Evolutionary conservation across 2,329 filamentous ascomycete genomes (phyloP).

Genomic region (Neonectria coccinea): DNA sequence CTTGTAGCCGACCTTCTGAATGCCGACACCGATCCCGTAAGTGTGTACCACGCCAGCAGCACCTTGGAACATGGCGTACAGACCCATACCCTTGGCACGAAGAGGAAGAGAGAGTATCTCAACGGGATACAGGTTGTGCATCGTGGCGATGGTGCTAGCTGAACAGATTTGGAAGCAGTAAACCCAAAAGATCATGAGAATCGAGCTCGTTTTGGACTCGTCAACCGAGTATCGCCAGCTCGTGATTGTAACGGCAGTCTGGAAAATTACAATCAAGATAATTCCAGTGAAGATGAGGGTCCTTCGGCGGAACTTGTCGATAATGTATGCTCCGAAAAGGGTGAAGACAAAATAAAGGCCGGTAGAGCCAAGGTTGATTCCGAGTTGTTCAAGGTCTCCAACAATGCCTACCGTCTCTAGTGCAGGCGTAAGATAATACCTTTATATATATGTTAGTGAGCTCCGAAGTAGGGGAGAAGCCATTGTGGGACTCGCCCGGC

Average conservation of each 20-base stretch:
- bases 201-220: conserved; percentile 10
- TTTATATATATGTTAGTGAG: conserved; percentile 1
- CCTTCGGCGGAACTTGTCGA: conserved; percentile 37
- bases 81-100: conserved; percentile 40
- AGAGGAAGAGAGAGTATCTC: conserved; percentile 38
- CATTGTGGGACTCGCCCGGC: too few species aligned
- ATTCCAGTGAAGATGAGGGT: conserved; percentile 39
- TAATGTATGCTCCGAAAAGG: conserved; percentile 35
- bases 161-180: conserved; percentile 39
- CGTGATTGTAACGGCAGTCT: conserved; percentile 40
- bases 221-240: conserved; percentile 30
- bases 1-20: conserved; percentile 36
- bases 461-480: too few species aligned
- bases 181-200: conserved; percentile 38
- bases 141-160: conserved; percentile 42
- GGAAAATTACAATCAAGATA: conserved; percentile 33
- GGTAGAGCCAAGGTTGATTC: conserved; percentile 36
- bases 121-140: conserved; percentile 42
- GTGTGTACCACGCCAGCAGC: conserved; percentile 40
- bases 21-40: conserved; percentile 40
- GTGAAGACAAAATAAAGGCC: conserved; percentile 43
- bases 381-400: conserved; percentile 32
- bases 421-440: conserved; percentile 37
- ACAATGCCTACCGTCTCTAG: conserved; percentile 35
- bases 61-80: conserved; percentile 42